Conservation (phyloP, 139 green algal genomes). For the Coccomyxa sp. region DNA sequence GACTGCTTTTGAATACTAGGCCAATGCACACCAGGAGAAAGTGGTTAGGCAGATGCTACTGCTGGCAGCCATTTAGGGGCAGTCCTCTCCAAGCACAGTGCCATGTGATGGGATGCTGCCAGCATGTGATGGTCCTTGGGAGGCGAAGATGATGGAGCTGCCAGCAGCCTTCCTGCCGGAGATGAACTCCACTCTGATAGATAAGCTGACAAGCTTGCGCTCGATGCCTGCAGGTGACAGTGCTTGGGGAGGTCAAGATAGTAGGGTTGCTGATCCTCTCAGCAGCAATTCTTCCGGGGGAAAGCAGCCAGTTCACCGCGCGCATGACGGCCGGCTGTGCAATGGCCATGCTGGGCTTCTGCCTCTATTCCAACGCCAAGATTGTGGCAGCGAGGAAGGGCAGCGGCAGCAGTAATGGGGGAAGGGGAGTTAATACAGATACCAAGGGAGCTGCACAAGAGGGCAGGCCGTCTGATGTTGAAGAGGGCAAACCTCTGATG, state of each 20-base stretch:
- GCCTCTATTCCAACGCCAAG: constrained; percentile 23
- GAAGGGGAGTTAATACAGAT: background rate
- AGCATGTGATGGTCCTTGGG: too few species aligned
- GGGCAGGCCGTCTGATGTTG: background rate
- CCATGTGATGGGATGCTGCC: too few species aligned
- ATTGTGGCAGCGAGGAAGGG: background rate
- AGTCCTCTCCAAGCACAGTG: too few species aligned
- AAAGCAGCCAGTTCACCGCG: constrained; percentile 33
- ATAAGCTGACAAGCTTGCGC: too few species aligned
- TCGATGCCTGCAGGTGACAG: constrained; percentile 28
- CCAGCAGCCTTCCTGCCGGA: too few species aligned
- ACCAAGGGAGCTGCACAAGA: background rate
- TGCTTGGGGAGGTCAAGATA: constrained; percentile 57
- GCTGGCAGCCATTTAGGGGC: too few species aligned
- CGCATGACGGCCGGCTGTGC: constrained; percentile 32
- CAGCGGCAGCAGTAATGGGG: background rate
- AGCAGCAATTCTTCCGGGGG: constrained; percentile 32
- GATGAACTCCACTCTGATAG: too few species aligned
- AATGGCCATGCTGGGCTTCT: constrained; percentile 35
- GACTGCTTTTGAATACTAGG: too few species aligned
- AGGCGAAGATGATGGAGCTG: too few species aligned
- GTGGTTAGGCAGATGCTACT: too few species aligned
- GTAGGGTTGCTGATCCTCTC: constrained; percentile 46
- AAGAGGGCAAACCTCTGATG: background rate
- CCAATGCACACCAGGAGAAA: too few species aligned